Evolutionary conservation across 148 eudicot genomes (phyloP), one percentile per base, ranked within the genome.

Genomic region (Polygonum maritimum): DNA sequence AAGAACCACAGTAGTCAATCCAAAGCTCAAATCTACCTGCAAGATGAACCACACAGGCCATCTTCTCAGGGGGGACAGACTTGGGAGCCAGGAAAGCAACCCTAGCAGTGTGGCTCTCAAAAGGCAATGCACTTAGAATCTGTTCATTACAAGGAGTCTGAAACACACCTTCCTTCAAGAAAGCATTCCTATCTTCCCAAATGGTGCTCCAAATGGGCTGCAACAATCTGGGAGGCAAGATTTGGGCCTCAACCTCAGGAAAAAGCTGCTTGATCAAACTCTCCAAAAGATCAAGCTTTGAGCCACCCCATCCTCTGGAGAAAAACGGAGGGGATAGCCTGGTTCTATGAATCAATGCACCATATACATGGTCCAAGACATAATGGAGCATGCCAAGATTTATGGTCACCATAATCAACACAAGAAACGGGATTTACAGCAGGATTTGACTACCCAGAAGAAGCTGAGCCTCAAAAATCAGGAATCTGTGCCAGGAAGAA

Each of bases 11-110:
- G 22, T 0, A 57, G 13, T 22, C 33, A 57, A 21, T 21, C 65
- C 5, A 31, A 76, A 73, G 44, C 21, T 70, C 31, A 63, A 63
- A n/a, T 76, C 9, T 86, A 94, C 98, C 97, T 79, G 98, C 98
- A 90, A 95, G 98, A 82, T 95, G 98, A 89, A 95, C 91, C 63
- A 95, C 97, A 79, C 97, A 95, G 2, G 98, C 97, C 92, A 86
- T 88, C 71, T 89, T 90, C 22, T 90, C 82, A 0, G 92, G 90
- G 0, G 86, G 83, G 40, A 84, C 84, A 45, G 22, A 79, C 81
- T 89, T 92, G 0, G 98, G 96, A 39, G 88, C 70, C 18, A 95
- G 97, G 77, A 95, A 95, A 79, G 96, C 91, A 79, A 95, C 98
- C 81, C 97, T 90, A 3, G 98, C 98, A 78, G 51, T 82, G 74